Percentiles rank a stretch among this genome's conserved stretches.
Conservation (phyloP, 345 rosid genomes). For the Dovyalis caffra region DNA sequence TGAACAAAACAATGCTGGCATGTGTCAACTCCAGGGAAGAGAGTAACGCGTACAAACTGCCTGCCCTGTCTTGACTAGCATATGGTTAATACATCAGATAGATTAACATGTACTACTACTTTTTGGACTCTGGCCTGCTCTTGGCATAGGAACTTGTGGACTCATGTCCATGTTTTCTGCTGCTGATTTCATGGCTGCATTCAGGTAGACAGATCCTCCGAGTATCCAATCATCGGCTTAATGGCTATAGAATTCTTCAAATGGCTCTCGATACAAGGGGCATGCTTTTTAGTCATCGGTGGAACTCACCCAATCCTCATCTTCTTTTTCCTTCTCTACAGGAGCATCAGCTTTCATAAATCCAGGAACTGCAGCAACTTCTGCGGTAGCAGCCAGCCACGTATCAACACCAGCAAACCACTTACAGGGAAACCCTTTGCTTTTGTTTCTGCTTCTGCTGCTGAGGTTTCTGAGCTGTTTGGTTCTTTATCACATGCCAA, state of each 20-base stretch:
- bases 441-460: not conserved
- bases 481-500: conserved; percentile 45
- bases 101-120: too few species aligned
- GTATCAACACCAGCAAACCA: conserved; percentile 21
- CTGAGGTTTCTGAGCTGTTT: not conserved
- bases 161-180: not conserved
- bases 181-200: not conserved
- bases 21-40: not conserved
- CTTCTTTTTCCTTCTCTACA: conserved; percentile 7
- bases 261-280: conserved; percentile 33
- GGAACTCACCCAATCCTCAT: conserved; percentile 10
- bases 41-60: not conserved
- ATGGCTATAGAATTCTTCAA: conserved; percentile 47
- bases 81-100: not conserved
- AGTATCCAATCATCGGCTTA: conserved; percentile 50
- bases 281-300: conserved; percentile 34
- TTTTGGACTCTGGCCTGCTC: not conserved
- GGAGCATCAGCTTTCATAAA: not conserved
- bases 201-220: conserved; percentile 36
- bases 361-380: not conserved
- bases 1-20: too few species aligned
- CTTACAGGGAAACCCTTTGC: conserved; percentile 5
- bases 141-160: not conserved
- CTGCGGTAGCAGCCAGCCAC: conserved; percentile 17
- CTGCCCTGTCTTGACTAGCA: not conserved